phyloP scores from a whole-genome alignment of 2,329 filamentous ascomycete genomes.

The Aspergillus sp. region DNA sequence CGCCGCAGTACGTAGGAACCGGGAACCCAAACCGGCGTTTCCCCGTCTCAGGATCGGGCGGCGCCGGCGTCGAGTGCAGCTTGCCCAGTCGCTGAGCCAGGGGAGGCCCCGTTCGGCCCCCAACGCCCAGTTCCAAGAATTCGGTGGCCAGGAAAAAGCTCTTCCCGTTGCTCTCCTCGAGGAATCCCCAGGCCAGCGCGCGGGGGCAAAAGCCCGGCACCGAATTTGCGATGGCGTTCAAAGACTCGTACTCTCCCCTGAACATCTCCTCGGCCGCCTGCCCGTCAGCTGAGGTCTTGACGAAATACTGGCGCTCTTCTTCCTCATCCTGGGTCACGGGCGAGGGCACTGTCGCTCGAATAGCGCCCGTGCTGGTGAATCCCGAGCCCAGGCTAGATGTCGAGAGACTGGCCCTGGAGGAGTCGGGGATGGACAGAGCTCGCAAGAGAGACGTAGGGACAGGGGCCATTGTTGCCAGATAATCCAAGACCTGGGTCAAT shows the following conservation, averaged over 20 bases:
- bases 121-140: slow-evolving; percentile 67
- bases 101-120: slow-evolving; percentile 48
- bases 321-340: slow-evolving; percentile 14
- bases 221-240: slow-evolving; percentile 73
- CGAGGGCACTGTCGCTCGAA: slow-evolving; percentile 32
- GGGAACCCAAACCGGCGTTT: slow-evolving; percentile 75
- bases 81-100: slow-evolving; percentile 75
- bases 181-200: slow-evolving; percentile 68
- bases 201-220: slow-evolving; percentile 75
- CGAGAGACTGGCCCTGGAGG: slow-evolving; percentile 35
- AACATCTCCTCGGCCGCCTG: slow-evolving; percentile 39
- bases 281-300: slow-evolving; percentile 39
- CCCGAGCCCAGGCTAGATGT: slow-evolving; percentile 42
- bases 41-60: slow-evolving; percentile 36
- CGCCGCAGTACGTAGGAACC: slow-evolving; percentile 80
- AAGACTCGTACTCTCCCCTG: slow-evolving; percentile 74
- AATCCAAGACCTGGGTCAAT: neutral
- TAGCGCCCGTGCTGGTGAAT: slow-evolving; percentile 46
- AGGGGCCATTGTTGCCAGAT: slow-evolving; percentile 25
- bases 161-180: slow-evolving; percentile 47
- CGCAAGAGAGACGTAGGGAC: slow-evolving; percentile 35
- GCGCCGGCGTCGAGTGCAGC: slow-evolving; percentile 74
- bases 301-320: slow-evolving; percentile 37
- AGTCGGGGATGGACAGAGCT: slow-evolving; percentile 38
- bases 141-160: slow-evolving; percentile 66